Evolutionary conservation across 2,329 filamentous ascomycete genomes (phyloP), one percentile per base, ranked within the genome.

Genomic region (Alternaria brassicicola): DNA sequence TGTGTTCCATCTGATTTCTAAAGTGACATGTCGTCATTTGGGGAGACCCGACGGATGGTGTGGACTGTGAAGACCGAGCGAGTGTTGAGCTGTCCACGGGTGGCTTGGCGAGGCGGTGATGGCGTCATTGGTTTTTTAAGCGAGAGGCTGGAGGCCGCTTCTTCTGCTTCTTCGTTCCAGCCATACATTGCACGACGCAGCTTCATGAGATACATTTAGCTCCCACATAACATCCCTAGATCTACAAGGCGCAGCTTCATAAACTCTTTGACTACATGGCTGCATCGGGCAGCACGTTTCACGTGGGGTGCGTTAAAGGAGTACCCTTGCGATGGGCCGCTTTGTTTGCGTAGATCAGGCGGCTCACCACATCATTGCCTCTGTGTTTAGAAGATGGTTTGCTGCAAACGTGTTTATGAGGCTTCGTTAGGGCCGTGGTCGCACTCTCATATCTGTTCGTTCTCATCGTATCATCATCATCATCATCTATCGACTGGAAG

Each of bases 291-390:
- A 48, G 15, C n/a, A 21, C 50, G 57, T 62, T 58, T 53, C 48
- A 43, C 15, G 35, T 52, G 38, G 49, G 46, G 41, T 33, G 43
- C 17, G 19, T 31, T 7, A 41, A 39, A 59, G 21, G 52, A 15
- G 35, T 43, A 55, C 59, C 62, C 61, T 66, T 46, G 47, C 35
- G 19, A 33, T 51, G 38, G 30, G 30, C 23, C 28, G 39, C 62
- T 66, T 66, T 65, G 62, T 64, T 66, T 55, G 58, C 55, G 48
- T 55, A 57, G 58, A 39, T 17, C 39, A 47, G 33, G 35, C 52
- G 62, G 52, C 33, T 46, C 21, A 25, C 25, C 15, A 31, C 36
- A 46, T 48, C 36, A 52, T 36, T 57, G 36, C 42, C 21, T 46
- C 19, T 50, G 21, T 38, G 39, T 28, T 39, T 31, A 13, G 36